Percentiles rank a stretch among this genome's conserved stretches.
These are phyloP conservation scores for Haematococcus sp. DNA, from an alignment of 139 green algal genomes.

Conservation along the genomic window DNA sequence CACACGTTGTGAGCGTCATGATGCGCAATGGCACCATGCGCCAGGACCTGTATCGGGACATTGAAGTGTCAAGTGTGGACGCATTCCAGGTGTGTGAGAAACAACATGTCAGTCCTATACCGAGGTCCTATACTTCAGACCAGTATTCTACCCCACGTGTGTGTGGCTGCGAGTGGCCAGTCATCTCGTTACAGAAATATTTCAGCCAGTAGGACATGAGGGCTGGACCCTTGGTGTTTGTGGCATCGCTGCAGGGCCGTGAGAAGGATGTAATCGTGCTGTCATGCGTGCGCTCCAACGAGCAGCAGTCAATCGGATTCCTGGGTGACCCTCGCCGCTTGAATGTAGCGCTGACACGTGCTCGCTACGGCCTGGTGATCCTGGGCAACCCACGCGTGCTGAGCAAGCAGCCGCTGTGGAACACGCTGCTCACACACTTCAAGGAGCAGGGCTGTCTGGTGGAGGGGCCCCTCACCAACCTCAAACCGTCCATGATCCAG, in stretches of 20 bases:
- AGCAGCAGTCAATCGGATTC: conserved; percentile 94
- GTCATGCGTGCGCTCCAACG: conserved; percentile 95
- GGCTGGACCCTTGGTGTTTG: not conserved
- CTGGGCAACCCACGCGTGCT: conserved; percentile 88
- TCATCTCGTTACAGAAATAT: too few species aligned
- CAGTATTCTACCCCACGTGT: too few species aligned
- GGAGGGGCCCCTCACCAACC: conserved; percentile 89
- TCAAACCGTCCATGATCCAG: conserved; percentile 87
- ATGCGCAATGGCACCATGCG: conserved; percentile 70
- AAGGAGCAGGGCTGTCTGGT: conserved; percentile 84
- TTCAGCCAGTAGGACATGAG: too few species aligned
- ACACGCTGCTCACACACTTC: conserved; percentile 89
- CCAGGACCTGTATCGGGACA: conserved; percentile 84
- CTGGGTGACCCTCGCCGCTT: conserved; percentile 91
- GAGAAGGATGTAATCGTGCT: conserved; percentile 99
- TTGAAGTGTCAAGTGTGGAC: conserved; percentile 83
- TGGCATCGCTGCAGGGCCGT: conserved; percentile 69
- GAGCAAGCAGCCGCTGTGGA: conserved; percentile 78
- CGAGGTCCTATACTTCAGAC: too few species aligned
- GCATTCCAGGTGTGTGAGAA: conserved; percentile 65
- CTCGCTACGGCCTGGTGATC: conserved; percentile 77
- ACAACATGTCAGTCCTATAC: too few species aligned
- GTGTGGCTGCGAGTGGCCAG: too few species aligned
- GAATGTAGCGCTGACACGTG: conserved; percentile 96
- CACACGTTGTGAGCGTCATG: conserved; percentile 85